Percentiles rank a stretch among this genome's conserved stretches.
phyloP scores from a whole-genome alignment of 2,329 filamentous ascomycete genomes.

The Trichoderma arundinaceum region DNA sequence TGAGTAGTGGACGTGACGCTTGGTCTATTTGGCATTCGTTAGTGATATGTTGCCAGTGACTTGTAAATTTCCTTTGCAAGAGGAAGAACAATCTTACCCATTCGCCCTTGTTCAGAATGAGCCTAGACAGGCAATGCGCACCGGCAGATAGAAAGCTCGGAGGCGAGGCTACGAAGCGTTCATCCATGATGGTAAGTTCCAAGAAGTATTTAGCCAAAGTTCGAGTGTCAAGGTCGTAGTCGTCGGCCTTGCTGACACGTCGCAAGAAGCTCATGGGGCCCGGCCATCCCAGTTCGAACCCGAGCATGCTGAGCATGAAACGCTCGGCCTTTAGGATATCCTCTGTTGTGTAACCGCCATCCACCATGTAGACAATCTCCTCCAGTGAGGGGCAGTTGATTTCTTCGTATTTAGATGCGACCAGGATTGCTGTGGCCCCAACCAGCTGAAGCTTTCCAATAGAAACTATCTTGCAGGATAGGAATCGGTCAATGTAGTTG shows the following conservation, averaged over 20 bases:
- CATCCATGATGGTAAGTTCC: conserved; percentile 96
- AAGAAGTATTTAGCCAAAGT: conserved; percentile 98
- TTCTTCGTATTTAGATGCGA: conserved; percentile 98
- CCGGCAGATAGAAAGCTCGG: conserved; percentile 91
- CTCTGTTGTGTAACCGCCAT: conserved; percentile 83
- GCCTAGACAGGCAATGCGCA: conserved; percentile 86
- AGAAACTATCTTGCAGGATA: conserved; percentile 93
- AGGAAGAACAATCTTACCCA: conserved; percentile 71
- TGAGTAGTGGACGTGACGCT: conserved; percentile 87
- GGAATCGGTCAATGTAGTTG: conserved; percentile 97
- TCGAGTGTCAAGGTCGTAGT: conserved; percentile 93
- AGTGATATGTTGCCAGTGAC: not conserved
- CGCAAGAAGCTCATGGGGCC: conserved; percentile 98
- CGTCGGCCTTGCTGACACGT: conserved; percentile 96
- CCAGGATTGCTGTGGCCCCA: conserved; percentile 91
- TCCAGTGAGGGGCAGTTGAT: conserved; percentile 95
- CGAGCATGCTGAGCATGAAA: conserved; percentile 96
- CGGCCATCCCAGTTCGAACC: conserved; percentile 97
- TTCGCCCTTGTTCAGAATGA: conserved; percentile 87
- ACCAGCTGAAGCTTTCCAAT: conserved; percentile 94
- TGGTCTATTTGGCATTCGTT: conserved; percentile 59
- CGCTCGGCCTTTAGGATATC: conserved; percentile 97
- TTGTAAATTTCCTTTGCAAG: conserved; percentile 32
- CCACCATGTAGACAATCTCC: conserved; percentile 99
- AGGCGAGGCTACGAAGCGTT: conserved; percentile 89